A percentile compares a stretch with the other conserved stretches of the same genome.
phyloP scores from a whole-genome alignment of 371 early-diverging fungal genomes.

The Mortierella sp. region DNA sequence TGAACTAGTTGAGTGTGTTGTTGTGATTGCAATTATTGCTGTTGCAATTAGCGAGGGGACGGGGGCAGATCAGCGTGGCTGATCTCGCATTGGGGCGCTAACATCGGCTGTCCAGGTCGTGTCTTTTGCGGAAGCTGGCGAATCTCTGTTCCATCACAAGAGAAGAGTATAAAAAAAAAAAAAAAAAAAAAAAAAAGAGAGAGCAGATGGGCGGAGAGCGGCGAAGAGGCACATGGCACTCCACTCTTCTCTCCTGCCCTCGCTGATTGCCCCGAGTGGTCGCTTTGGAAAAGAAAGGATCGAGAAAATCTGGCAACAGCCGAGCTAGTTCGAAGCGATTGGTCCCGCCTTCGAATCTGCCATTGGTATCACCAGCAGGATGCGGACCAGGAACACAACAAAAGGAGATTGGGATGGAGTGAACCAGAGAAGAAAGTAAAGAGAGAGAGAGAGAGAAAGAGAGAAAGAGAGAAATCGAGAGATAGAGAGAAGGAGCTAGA shows the following conservation, averaged over 20 bases:
- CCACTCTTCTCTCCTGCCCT: neutral
- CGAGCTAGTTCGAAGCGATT: slow-evolving; percentile 3
- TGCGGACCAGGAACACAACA: neutral
- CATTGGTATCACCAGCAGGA: neutral
- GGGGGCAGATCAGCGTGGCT: no score
- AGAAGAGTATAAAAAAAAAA: neutral
- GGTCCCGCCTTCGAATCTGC: slow-evolving; percentile 1
- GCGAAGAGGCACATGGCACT: neutral
- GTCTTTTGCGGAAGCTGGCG: neutral
- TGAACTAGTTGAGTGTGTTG: neutral
- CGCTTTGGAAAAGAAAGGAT: neutral
- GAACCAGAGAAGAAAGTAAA: neutral
- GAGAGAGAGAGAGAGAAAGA: slow-evolving; percentile 10
- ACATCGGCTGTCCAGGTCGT: no score
- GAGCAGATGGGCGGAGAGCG: neutral
- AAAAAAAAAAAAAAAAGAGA: neutral
- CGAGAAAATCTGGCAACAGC: neutral
- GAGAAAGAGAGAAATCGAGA: neutral
- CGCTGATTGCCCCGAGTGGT: slow-evolving; percentile 1
- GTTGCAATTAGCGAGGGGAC: neutral
- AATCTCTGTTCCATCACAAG: neutral
- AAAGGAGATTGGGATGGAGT: no score
- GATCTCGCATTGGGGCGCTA: no score
- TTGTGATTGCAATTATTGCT: neutral
- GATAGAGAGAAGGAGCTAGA: neutral